Conservation (phyloP, 2,329 filamentous ascomycete species). For the Diaporthe humulicola region DNA sequence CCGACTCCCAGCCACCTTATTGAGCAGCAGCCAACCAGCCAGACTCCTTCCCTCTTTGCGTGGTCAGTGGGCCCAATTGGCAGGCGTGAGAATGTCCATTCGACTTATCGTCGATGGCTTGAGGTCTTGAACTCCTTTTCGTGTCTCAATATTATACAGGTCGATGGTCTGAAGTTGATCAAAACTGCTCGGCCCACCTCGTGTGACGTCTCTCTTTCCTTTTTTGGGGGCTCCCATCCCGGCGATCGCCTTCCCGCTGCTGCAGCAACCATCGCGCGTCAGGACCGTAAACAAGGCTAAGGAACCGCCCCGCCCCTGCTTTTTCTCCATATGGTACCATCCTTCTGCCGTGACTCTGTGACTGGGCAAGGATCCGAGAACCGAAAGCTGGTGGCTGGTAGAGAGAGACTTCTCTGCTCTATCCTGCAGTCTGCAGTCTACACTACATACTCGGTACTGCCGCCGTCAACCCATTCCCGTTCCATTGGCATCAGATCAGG, state of each 20-base stretch:
- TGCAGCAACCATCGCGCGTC: conserved; percentile 27
- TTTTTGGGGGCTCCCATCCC: conserved; percentile 8
- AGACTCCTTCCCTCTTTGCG: conserved; percentile 4
- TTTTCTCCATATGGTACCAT: conserved; percentile 27
- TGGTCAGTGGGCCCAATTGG: conserved; percentile 11
- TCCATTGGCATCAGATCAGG: conserved; percentile 24
- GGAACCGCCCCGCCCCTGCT: conserved; percentile 13
- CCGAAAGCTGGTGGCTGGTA: conserved; percentile 30
- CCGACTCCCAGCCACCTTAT: conserved; percentile 22
- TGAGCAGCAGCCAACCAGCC: conserved; percentile 16
- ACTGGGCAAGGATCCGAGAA: conserved; percentile 22
- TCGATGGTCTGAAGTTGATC: conserved; percentile 10
- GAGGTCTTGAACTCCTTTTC: not conserved
- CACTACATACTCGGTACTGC: conserved; percentile 19
- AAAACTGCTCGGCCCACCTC: not conserved
- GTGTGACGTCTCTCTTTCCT: conserved; percentile 13
- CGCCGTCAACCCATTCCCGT: conserved; percentile 10
- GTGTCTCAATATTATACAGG: not conserved
- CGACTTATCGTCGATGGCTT: not conserved
- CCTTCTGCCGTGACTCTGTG: conserved; percentile 21
- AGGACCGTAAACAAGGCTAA: conserved; percentile 24
- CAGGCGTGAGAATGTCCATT: not conserved
- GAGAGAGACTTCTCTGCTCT: not conserved
- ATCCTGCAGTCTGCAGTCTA: not conserved
- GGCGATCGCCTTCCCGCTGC: conserved; percentile 6